Evolutionary conservation across 257 asterid genomes (phyloP).

Genomic region (Sherardia arvensis): DNA sequence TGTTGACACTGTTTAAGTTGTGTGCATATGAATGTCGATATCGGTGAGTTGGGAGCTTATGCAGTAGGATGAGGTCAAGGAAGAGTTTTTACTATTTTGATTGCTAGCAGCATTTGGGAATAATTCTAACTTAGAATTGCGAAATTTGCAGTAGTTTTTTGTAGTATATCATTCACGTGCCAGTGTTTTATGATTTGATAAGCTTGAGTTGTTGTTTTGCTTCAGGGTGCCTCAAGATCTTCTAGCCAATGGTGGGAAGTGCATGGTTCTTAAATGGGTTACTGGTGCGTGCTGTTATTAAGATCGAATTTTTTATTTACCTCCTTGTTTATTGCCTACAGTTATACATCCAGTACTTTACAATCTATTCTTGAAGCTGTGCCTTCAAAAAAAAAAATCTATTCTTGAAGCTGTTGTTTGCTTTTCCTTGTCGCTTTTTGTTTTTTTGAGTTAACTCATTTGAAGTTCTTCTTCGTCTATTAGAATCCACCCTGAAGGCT

Average conservation of each 20-base stretch:
- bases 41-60: background rate
- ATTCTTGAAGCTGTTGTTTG: background rate
- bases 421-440: background rate
- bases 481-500: conserved; percentile 64
- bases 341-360: background rate
- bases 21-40: background rate
- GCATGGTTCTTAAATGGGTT: conserved; percentile 74
- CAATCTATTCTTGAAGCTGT: background rate
- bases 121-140: background rate
- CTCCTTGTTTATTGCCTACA: background rate
- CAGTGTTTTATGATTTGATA: background rate
- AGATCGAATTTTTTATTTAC: background rate
- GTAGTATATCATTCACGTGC: background rate
- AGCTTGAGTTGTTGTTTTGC: conserved; percentile 3
- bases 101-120: background rate
- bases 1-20: background rate
- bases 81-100: background rate
- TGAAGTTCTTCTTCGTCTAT: conserved; percentile 11
- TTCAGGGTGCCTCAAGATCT: conserved; percentile 94
- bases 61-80: background rate
- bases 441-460: background rate
- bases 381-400: too few relatives aligned
- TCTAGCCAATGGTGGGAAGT: conserved; percentile 86
- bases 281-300: conserved; percentile 46
- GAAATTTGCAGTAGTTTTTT: too few relatives aligned